Evolutionary conservation across 192 early-diverging fungal species (phyloP).

Genomic region (Spizellomyces sp.): DNA sequence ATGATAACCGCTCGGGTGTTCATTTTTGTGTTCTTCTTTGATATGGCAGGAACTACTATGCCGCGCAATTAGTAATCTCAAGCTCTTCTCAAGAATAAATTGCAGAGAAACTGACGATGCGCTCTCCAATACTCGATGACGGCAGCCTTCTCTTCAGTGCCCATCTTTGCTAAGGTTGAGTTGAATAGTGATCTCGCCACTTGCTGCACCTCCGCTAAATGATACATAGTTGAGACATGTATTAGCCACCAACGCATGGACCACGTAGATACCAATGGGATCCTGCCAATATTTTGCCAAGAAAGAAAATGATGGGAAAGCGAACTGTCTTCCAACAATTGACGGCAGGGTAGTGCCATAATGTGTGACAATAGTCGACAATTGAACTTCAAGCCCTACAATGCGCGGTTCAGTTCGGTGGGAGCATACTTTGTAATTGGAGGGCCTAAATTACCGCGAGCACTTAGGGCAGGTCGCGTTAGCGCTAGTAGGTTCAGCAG

Average conservation of each 20-base stretch:
- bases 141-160: constrained; percentile 46
- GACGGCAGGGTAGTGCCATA: constrained; percentile 56
- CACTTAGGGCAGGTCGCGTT: constrained; percentile 11
- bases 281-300: constrained; percentile 86
- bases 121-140: constrained; percentile 71
- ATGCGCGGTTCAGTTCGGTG: too few species aligned
- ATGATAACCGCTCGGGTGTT: constrained; percentile 67
- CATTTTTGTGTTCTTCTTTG: constrained; percentile 45
- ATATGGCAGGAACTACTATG: constrained; percentile 51
- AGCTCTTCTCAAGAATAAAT: too few species aligned
- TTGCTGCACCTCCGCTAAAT: constrained; percentile 65
- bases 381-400: too few species aligned
- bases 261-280: constrained; percentile 54
- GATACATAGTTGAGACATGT: neutral
- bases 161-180: constrained; percentile 53
- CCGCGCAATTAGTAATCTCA: too few species aligned
- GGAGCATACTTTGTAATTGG: too few species aligned
- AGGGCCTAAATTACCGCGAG: too few species aligned
- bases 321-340: constrained; percentile 50
- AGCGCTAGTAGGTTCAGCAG: constrained; percentile 68
- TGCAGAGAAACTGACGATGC: constrained; percentile 52
- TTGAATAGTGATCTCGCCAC: constrained; percentile 64
- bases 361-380: neutral
- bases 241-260: neutral
- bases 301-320: constrained; percentile 68